A percentile compares a stretch with the other conserved stretches of the same genome.
Conservation (phyloP, 2,329 filamentous ascomycete species). For the Chaetomiaceae sp. region DNA sequence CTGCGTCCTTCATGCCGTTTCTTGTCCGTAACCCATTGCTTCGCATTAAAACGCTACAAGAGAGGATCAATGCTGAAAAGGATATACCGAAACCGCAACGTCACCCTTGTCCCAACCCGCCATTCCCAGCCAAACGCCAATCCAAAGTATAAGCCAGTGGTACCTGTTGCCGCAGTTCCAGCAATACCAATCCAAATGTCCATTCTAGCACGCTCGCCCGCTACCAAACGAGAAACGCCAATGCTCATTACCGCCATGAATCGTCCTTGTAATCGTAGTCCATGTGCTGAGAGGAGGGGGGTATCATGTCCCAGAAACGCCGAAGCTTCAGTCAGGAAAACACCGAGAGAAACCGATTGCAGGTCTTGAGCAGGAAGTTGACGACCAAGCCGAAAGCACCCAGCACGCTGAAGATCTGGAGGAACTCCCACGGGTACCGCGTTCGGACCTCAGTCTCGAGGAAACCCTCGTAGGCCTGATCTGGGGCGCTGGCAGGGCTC, state of each 20-base stretch:
- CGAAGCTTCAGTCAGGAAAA: constrained; percentile 6
- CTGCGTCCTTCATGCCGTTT: background rate
- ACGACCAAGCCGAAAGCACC: constrained; percentile 42
- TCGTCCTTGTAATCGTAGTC: background rate
- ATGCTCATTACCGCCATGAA: background rate
- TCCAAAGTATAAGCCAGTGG: constrained; percentile 10
- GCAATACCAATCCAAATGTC: background rate
- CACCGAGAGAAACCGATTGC: constrained; percentile 17
- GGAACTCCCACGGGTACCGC: constrained; percentile 50
- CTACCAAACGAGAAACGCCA: background rate
- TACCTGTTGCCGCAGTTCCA: background rate
- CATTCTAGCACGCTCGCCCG: background rate
- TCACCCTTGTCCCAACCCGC: background rate
- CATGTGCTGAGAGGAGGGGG: constrained; percentile 3
- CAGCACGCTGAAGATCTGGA: constrained; percentile 50
- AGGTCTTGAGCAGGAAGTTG: constrained; percentile 32
- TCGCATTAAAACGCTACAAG: background rate
- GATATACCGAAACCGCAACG: background rate
- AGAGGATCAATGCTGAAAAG: constrained; percentile 1
- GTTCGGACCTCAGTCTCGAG: constrained; percentile 58
- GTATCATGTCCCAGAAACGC: constrained; percentile 13
- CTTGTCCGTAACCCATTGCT: background rate
- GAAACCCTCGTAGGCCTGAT: constrained; percentile 35
- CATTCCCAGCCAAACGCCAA: constrained; percentile 7
- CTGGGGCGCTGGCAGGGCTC: constrained; percentile 46